A percentile compares a stretch with the other conserved stretches of the same genome.
Evolutionary conservation across 78 protist species (phyloP).

Genomic region (Protostelium mycophagum): DNA sequence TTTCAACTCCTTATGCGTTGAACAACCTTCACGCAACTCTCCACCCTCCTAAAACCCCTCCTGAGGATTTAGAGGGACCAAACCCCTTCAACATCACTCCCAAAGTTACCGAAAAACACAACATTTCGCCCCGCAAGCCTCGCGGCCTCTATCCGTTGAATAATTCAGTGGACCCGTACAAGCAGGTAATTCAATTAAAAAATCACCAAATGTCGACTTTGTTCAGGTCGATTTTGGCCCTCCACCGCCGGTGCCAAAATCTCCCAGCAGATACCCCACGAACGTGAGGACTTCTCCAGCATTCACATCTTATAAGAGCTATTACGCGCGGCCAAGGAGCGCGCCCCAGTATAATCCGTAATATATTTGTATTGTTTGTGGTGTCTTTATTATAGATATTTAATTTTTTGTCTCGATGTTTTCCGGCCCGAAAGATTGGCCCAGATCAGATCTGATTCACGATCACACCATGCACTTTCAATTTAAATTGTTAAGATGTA

Average conservation of each 20-base stretch:
- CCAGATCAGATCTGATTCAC: no score
- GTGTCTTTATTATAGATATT: no score
- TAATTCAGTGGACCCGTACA: background rate
- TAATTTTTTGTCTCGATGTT: no score
- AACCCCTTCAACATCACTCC: background rate
- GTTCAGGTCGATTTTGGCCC: background rate
- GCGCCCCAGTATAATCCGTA: background rate
- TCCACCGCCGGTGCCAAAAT: background rate
- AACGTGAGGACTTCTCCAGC: background rate
- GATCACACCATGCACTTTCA: no score
- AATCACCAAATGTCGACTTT: no score
- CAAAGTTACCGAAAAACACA: background rate
- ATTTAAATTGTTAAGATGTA: no score
- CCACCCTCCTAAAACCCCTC: background rate
- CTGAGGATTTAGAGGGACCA: background rate
- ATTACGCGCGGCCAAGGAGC: background rate
- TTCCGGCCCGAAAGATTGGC: no score
- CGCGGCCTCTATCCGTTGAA: background rate
- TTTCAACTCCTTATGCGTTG: background rate
- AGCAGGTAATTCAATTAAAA: no score
- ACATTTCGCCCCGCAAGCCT: background rate
- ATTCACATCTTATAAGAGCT: background rate
- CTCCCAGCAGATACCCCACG: background rate
- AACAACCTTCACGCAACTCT: background rate
- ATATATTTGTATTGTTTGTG: background rate